These are phyloP conservation scores for Exobasidium cylindrosporum DNA, from an alignment of 1,284 basidiomycete species.

Conservation along the genomic window DNA sequence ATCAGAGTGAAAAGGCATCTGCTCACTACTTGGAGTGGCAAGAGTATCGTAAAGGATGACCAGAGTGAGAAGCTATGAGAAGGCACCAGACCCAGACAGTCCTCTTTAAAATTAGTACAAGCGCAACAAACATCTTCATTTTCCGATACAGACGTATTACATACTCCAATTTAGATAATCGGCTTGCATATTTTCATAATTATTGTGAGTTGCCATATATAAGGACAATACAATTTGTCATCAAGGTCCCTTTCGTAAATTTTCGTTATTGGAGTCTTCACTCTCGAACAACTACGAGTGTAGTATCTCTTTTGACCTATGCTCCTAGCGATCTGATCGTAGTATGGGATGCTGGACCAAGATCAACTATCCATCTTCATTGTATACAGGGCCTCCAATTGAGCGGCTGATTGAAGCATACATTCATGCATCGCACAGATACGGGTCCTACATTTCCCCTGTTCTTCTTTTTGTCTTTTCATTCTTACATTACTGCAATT, in stretches of 20 bases:
- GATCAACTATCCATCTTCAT: not conserved
- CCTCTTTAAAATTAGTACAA: too few relatives aligned
- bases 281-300: not conserved
- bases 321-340: not conserved
- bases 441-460: conserved; percentile 5
- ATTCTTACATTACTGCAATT: too few relatives aligned
- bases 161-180: too few relatives aligned
- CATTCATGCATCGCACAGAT: conserved; percentile 3
- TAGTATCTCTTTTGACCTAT: not conserved
- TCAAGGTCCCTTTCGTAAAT: too few relatives aligned
- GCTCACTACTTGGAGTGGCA: conserved; percentile 72
- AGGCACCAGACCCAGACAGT: not conserved
- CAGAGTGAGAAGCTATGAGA: not conserved
- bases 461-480: not conserved
- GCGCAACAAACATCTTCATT: too few relatives aligned
- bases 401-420: conserved; percentile 6
- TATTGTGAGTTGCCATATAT: too few relatives aligned
- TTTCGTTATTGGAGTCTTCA: not conserved
- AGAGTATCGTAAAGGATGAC: not conserved
- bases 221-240: too few relatives aligned
- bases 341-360: conserved; percentile 1
- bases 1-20: conserved; percentile 74
- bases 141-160: too few relatives aligned
- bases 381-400: not conserved
- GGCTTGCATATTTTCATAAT: too few relatives aligned